Conservation (phyloP, 2,329 filamentous ascomycete species). For the Elsinoe fawcettii region DNA sequence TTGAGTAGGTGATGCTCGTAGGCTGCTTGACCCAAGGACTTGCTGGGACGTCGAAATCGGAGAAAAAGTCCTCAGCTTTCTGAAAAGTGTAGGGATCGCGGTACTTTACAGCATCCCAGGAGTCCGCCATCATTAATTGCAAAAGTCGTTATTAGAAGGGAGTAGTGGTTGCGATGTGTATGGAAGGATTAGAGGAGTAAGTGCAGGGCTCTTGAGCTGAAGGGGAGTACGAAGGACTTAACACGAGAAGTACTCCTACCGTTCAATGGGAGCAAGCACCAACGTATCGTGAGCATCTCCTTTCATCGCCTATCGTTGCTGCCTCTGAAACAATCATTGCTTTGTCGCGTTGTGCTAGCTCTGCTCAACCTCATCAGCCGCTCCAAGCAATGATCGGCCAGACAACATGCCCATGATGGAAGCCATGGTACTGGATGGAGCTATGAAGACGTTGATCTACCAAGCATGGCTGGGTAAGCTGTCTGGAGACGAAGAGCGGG, state of each 20-base stretch:
- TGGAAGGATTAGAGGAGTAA: neutral
- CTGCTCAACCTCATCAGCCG: neutral
- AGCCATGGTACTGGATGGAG: neutral
- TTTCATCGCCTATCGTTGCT: neutral
- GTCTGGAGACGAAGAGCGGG: neutral
- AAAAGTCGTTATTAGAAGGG: neutral
- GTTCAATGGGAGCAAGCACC: too few species aligned
- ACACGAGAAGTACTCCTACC: too few species aligned
- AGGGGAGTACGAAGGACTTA: neutral
- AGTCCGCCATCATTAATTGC: neutral
- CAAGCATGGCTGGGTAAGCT: slow-evolving; percentile 3
- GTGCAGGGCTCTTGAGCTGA: neutral
- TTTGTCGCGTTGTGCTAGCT: neutral
- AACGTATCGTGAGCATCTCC: neutral
- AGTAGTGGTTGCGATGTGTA: neutral
- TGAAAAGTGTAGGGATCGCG: neutral
- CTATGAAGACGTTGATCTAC: neutral
- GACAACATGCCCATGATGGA: neutral
- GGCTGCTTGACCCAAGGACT: neutral
- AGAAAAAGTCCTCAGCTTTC: slow-evolving; percentile 7
- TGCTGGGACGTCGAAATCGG: neutral
- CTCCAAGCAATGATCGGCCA: slow-evolving; percentile 10
- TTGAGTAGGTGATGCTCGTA: neutral
- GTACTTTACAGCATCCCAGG: slow-evolving; percentile 4
- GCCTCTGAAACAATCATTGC: slow-evolving; percentile 1